Base-by-base conservation (phyloP, 345 rosid genomes). In the Dimocarpus longan region DNA sequence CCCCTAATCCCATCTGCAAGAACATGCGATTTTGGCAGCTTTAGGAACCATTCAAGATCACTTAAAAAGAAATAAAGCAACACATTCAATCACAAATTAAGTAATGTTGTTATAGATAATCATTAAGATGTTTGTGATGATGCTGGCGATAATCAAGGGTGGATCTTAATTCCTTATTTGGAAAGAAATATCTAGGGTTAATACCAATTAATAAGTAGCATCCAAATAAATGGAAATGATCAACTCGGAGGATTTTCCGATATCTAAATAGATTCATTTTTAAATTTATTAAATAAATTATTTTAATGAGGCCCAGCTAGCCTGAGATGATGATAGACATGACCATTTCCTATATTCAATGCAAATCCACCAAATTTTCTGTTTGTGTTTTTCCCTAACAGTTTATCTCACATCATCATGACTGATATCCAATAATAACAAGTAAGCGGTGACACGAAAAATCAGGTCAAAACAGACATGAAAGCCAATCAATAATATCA, bases 1-100 rank as follows among this genome's bases (percentile, higher is more conserved):
- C 91, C 56, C 84, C 88, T 26, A 82, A 62, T 63, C 92, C 93
- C 95, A 89, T 89, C 98, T 93, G 92, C 43, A 80, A 68, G 54
- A 67, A 40, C 79, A 57, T 11, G 67, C 48, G 70, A 76, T 66
- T 79, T 52, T 57, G 62, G 50, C 62, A 74, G 37, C 64, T 18
- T 62, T 71, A 15, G 21, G 28, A 26, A 28, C 63, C 62, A 50
- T 44, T 54, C 24, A 71, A 37, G 37, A 73, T 66, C 8, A 44
- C 13, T 10, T 54, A 54, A 5, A 16, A 54, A 54, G 59, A 54
- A 54, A 2, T 16, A 54, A 5, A 54, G 46, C 24, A 46, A 64
- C 5, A 32, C 48, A 66, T 66, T 66, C 52, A 76, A 37, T 76
- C 65, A 0, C 26, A 60, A 60, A 21, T n/a, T 21, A 18, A 57